Base-by-base conservation (phyloP, 306 rosid genomes). In the Argentina anserina region DNA sequence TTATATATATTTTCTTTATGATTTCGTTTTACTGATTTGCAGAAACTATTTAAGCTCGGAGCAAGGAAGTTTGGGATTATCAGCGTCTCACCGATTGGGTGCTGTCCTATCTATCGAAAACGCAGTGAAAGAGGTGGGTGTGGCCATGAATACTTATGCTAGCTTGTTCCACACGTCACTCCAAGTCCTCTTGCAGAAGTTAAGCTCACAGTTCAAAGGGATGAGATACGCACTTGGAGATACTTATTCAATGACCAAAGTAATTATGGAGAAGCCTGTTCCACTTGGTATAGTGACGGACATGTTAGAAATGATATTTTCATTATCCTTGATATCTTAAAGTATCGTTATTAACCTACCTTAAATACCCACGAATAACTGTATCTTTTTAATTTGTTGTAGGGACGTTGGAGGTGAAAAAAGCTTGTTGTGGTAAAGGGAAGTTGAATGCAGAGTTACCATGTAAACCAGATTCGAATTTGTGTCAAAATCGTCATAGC, bases 341-440 rank as follows among this genome's bases (percentile, higher is more conserved):
- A n/a, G n/a, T n/a, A n/a, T 2, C 20, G 56, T 49, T 49, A 49
- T 49, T 49, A 49, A n/a, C 56, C 20, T 49, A 49, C 9, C 56
- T 7, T n/a, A 5, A n/a, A n/a, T n/a, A n/a, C n/a, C n/a, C n/a
- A n/a, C n/a, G n/a, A 33, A 33, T 33, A 33, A 33, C 36, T 33
- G 36, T 33, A 33, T 33, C 5, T 33, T 33, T 33, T 1, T 33
- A 3, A 23, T 37, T 67, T 26, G n/a, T 14, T 71, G 67, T 59
- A 86, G 90, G 83, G 43, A 70, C 83, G 4, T 65, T 62, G 5
- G 76, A 81, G 5, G 69, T 80, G 9, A 59, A 59, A 62, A 40
- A 63, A 29, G 90, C 91, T 67, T 89, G 92, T 15, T 87, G 96
- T 33, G 92, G 96, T 69, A 49, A 7, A 43, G 90, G 87, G 13